Conservation (phyloP, 495 filamentous ascomycete genomes). For the Neurospora sp. region DNA sequence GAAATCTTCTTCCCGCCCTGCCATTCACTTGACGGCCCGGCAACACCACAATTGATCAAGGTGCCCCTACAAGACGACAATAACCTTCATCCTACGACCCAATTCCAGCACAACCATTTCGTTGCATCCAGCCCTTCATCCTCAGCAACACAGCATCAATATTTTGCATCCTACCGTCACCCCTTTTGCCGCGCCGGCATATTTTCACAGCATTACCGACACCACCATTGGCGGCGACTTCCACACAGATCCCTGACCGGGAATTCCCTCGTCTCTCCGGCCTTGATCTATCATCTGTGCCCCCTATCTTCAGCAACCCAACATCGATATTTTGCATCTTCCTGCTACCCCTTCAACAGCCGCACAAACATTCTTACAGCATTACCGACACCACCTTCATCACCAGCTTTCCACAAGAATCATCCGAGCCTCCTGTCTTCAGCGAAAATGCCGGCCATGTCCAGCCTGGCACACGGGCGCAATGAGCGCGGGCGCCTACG, state of each 20-base stretch:
- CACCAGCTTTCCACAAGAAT: background rate
- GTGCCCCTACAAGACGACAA: background rate
- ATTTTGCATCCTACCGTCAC: background rate
- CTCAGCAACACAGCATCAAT: background rate
- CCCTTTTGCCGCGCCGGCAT: background rate
- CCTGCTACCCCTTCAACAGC: background rate
- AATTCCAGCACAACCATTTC: background rate
- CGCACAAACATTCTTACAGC: background rate
- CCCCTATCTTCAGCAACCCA: background rate
- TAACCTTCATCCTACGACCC: background rate
- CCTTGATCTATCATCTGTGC: background rate
- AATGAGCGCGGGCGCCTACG: background rate
- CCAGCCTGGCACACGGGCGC: background rate
- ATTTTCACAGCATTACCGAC: background rate
- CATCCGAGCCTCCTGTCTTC: background rate
- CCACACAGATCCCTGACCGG: background rate
- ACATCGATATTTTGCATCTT: background rate
- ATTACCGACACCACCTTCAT: background rate
- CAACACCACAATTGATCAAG: background rate
- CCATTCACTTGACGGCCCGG: background rate
- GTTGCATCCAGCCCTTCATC: background rate
- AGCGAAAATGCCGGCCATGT: background rate
- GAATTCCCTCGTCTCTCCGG: background rate
- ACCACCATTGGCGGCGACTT: background rate
- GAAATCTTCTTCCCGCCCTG: background rate